phyloP scores from a whole-genome alignment of 116 monocot genomes.

The Papilionanthe hybrid region DNA sequence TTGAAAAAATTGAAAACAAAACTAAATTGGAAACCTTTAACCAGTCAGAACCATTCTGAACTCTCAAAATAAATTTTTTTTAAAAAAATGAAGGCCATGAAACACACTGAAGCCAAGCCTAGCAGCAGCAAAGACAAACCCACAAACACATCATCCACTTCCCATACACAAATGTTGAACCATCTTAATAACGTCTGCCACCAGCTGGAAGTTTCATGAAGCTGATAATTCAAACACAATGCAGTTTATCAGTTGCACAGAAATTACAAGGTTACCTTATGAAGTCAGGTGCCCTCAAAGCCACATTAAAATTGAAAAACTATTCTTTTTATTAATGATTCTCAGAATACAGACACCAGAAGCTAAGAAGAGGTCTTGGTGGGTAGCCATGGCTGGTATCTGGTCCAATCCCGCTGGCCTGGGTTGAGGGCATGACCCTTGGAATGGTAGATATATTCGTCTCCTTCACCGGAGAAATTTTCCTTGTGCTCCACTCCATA shows the following conservation, averaged over 20 bases:
- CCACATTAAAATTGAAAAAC: background rate
- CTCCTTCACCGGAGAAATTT: slow-evolving; percentile 87
- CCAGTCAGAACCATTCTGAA: no score
- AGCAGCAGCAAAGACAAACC: no score
- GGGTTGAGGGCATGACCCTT: slow-evolving; percentile 90
- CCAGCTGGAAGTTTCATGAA: background rate
- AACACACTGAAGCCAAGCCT: no score
- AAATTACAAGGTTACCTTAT: background rate
- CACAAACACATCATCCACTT: no score
- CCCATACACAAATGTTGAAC: background rate
- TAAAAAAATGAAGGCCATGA: no score
- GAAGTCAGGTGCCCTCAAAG: background rate
- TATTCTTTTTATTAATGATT: background rate
- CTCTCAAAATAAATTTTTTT: no score
- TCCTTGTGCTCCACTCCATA: slow-evolving; percentile 87
- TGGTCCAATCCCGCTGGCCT: slow-evolving; percentile 78
- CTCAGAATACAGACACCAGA: background rate
- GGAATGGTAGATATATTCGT: slow-evolving; percentile 83
- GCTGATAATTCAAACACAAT: background rate
- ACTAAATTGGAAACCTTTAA: no score
- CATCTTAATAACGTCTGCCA: background rate
- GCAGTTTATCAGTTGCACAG: background rate
- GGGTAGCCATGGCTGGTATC: slow-evolving; percentile 86
- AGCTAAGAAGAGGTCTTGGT: slow-evolving; percentile 20
- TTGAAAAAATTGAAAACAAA: no score